Conservation (phyloP, 345 rosid species). For the Arabidopsis thaliana region DNA sequence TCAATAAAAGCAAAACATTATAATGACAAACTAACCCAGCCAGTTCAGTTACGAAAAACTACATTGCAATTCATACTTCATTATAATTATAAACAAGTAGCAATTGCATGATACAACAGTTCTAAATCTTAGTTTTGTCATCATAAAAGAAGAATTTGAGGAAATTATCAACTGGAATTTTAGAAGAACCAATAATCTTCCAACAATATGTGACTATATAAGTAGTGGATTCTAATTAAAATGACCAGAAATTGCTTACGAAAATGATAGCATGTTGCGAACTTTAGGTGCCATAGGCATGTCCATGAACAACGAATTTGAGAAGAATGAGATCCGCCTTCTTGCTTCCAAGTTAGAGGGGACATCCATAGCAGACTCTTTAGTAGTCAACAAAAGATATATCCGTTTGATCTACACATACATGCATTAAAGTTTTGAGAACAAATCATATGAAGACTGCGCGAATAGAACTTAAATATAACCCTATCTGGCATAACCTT, state of each 20-base stretch:
- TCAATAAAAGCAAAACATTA: neutral
- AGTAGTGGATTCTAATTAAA: constrained; percentile 8
- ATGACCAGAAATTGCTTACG: constrained; percentile 65
- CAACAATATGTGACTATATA: constrained; percentile 2
- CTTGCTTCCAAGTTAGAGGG: constrained; percentile 98
- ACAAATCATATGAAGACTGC: constrained; percentile 7
- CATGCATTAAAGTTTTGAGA: constrained; percentile 8
- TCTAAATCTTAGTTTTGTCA: constrained; percentile 3
- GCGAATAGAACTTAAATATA: constrained; percentile 13
- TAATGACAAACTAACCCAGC: constrained; percentile 8
- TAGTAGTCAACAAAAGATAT: constrained; percentile 82
- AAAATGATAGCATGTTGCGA: constrained; percentile 99
- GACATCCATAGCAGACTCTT: constrained; percentile 99
- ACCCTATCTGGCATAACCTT: constrained; percentile 56
- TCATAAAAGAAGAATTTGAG: neutral
- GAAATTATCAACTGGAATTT: constrained; percentile 19
- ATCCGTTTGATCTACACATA: constrained; percentile 74
- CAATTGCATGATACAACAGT: constrained; percentile 32
- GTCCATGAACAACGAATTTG: constrained; percentile 97
- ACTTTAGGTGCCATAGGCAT: constrained; percentile 99
- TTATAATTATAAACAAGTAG: constrained; percentile 1
- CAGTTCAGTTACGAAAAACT: neutral
- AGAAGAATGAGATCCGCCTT: constrained; percentile 96
- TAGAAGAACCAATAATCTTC: constrained; percentile 11
- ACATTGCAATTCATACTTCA: constrained; percentile 10